Percentiles rank a stretch among this genome's conserved stretches.
These are phyloP conservation scores for Podospora anserina DNA, from an alignment of 495 filamentous ascomycete genomes.

Conservation along the genomic window DNA sequence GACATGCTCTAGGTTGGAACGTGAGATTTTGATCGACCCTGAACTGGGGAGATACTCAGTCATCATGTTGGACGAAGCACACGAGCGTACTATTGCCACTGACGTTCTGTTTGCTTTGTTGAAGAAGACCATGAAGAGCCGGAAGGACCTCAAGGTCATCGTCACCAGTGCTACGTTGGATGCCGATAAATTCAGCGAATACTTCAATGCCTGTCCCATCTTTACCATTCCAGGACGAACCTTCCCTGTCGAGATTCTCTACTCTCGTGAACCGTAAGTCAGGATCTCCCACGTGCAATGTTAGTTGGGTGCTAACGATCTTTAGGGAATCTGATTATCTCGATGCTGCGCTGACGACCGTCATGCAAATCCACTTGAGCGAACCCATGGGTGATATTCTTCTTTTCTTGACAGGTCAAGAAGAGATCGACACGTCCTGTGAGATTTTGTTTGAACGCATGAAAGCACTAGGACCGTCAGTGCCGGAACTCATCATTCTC, in stretches of 20 bases:
- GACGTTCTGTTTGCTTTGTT: conserved; percentile 92
- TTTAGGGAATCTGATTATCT: conserved; percentile 80
- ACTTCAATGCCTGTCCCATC: conserved; percentile 92
- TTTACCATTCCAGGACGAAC: conserved; percentile 95
- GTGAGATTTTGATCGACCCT: conserved; percentile 89
- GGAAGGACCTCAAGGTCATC: conserved; percentile 88
- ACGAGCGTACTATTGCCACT: conserved; percentile 94
- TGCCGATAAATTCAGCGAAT: conserved; percentile 94
- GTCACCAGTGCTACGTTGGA: conserved; percentile 95
- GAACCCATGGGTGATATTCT: conserved; percentile 91
- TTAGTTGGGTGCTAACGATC: conserved; percentile 2
- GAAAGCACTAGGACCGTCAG: conserved; percentile 87
- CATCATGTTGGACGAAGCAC: conserved; percentile 98
- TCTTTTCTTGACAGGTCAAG: conserved; percentile 92
- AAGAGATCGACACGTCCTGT: conserved; percentile 95
- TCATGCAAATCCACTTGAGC: conserved; percentile 96
- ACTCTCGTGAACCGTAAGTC: conserved; percentile 71
- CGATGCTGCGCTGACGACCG: conserved; percentile 89
- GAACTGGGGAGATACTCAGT: conserved; percentile 84
- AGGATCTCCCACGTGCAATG: not conserved
- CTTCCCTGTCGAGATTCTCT: conserved; percentile 92
- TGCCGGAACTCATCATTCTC: conserved; percentile 88
- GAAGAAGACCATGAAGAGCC: conserved; percentile 85
- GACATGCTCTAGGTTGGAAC: conserved; percentile 53
- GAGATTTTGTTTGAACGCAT: conserved; percentile 93